Percentiles rank a stretch among this genome's conserved stretches.
phyloP scores from a whole-genome alignment of 2,329 filamentous ascomycete species.

The Alternaria sp. region DNA sequence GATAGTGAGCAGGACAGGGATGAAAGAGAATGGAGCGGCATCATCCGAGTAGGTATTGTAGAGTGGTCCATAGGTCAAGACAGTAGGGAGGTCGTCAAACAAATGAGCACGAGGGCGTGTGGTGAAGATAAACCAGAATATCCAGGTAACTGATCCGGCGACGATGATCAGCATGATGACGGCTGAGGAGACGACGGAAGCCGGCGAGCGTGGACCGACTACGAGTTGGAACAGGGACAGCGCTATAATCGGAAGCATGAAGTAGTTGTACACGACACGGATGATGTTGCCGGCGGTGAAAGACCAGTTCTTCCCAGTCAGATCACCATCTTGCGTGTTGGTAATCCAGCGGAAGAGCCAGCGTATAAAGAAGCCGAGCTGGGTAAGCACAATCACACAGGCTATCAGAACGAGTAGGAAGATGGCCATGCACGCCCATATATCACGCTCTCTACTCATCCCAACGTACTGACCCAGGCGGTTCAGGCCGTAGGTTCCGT shows the following conservation, averaged over 20 bases:
- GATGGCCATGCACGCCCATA: constrained; percentile 94
- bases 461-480: constrained; percentile 81
- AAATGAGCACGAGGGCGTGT: constrained; percentile 84
- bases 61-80: constrained; percentile 87
- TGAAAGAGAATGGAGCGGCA: constrained; percentile 85
- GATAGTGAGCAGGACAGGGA: constrained; percentile 84
- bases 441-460: constrained; percentile 74
- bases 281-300: constrained; percentile 68
- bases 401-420: constrained; percentile 83
- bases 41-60: constrained; percentile 98
- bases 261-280: constrained; percentile 89
- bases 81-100: constrained; percentile 90
- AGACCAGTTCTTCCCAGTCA: constrained; percentile 88
- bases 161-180: constrained; percentile 76
- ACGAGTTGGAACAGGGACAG: constrained; percentile 92
- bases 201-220: constrained; percentile 70
- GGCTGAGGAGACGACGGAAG: constrained; percentile 75
- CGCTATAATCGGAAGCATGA: constrained; percentile 84
- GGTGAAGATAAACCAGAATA: constrained; percentile 78
- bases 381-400: constrained; percentile 70
- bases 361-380: constrained; percentile 76
- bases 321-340: constrained; percentile 79
- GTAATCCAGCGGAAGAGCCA: constrained; percentile 77
- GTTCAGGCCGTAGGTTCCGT: constrained; percentile 80
- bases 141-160: constrained; percentile 76